Conservation (phyloP, 345 rosid genomes). For the Melaleuca quinquenervia region DNA sequence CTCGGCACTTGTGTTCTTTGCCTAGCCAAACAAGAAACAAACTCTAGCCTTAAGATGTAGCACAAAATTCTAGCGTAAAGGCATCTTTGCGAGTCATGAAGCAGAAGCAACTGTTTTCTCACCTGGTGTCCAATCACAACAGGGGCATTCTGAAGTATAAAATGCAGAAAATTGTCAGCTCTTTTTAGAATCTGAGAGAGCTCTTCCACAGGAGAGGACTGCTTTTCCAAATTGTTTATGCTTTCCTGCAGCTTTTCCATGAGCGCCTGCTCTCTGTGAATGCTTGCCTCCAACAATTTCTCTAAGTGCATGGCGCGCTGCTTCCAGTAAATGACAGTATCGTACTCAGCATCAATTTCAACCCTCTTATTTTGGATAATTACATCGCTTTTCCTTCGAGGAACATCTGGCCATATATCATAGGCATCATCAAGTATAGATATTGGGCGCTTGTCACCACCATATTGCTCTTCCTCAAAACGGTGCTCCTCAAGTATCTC, state of each 20-base stretch:
- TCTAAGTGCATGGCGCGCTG: slow-evolving; percentile 47
- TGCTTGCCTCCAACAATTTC: slow-evolving; percentile 62
- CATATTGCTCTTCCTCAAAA: slow-evolving; percentile 51
- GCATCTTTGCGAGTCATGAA: neutral
- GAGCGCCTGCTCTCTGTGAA: slow-evolving; percentile 62
- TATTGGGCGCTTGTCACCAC: slow-evolving; percentile 49
- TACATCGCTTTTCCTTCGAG: slow-evolving; percentile 37
- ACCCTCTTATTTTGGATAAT: slow-evolving; percentile 42
- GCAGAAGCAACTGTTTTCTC: neutral
- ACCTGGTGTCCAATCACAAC: slow-evolving; percentile 96
- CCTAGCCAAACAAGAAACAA: neutral
- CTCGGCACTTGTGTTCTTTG: neutral
- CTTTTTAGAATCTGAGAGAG: slow-evolving; percentile 71
- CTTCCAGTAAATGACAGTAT: slow-evolving; percentile 71
- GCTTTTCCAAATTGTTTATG: slow-evolving; percentile 51
- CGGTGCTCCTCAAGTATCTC: slow-evolving; percentile 82
- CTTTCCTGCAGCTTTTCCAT: slow-evolving; percentile 63
- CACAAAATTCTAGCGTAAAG: neutral
- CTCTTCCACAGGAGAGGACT: slow-evolving; percentile 77
- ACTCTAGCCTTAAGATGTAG: neutral
- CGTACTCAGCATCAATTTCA: slow-evolving; percentile 63
- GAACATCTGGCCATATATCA: slow-evolving; percentile 40
- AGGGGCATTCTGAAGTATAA: slow-evolving; percentile 89
- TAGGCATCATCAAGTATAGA: slow-evolving; percentile 46
- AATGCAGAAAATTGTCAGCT: slow-evolving; percentile 91